Evolutionary conservation across 2,329 filamentous ascomycete genomes (phyloP).

Genomic region (Raffaelea arxii): DNA sequence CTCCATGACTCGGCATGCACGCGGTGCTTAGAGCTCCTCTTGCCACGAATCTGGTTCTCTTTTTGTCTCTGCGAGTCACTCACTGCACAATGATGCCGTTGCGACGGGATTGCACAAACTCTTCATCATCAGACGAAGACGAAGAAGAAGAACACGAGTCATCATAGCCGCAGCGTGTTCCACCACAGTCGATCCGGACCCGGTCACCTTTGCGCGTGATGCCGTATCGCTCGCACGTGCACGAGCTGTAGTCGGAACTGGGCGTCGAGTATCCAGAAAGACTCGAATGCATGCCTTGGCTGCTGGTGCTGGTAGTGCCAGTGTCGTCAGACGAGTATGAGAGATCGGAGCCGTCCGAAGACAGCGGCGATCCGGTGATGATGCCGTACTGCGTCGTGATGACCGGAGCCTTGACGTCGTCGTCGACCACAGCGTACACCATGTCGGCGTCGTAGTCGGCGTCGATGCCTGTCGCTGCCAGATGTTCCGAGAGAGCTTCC

Average conservation of each 20-base stretch:
- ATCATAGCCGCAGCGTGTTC: constrained; percentile 73
- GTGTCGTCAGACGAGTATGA: constrained; percentile 64
- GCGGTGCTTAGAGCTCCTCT: too few relatives aligned
- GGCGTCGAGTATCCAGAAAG: constrained; percentile 72
- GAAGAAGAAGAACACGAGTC: constrained; percentile 67
- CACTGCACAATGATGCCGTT: constrained; percentile 51
- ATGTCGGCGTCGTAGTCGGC: constrained; percentile 12
- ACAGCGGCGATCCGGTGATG: constrained; percentile 45
- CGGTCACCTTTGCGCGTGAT: constrained; percentile 89
- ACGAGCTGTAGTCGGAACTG: constrained; percentile 64
- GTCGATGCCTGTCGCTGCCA: constrained; percentile 51
- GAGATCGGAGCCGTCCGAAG: constrained; percentile 54
- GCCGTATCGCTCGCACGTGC: constrained; percentile 92
- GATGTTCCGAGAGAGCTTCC: constrained; percentile 70
- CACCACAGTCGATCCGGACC: constrained; percentile 93
- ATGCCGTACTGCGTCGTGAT: constrained; percentile 42
- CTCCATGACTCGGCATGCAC: too few relatives aligned
- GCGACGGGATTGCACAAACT: constrained; percentile 33
- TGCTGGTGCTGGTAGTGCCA: too few relatives aligned
- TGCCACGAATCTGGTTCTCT: not conserved
- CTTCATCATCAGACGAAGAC: constrained; percentile 57
- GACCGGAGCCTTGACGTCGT: not conserved
- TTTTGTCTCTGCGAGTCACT: constrained; percentile 9
- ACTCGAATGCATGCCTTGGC: constrained; percentile 51
- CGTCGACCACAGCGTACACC: constrained; percentile 6